Conservation (phyloP, 148 eudicot species). For the Fagopyrum homotropicum region DNA sequence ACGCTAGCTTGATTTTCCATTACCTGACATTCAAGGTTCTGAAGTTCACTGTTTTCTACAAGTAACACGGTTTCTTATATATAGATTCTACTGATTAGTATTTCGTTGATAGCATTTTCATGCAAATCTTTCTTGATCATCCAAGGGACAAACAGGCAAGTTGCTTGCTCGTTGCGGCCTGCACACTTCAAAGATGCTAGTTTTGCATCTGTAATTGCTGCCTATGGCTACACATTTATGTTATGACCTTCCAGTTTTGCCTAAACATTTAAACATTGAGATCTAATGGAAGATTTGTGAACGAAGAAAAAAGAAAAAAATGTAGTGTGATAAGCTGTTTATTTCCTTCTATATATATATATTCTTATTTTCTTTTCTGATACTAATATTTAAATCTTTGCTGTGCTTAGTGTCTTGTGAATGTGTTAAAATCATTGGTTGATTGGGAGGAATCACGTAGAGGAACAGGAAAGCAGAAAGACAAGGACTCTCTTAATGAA, state of each 20-base stretch:
- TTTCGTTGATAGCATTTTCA: not conserved
- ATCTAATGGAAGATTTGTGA: not conserved
- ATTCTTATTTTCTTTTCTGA: slow-evolving; percentile 6
- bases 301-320: not conserved
- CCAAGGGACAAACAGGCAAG: not conserved
- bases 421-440: slow-evolving; percentile 80
- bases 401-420: slow-evolving; percentile 78
- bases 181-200: not conserved
- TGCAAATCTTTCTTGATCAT: slow-evolving; percentile 6
- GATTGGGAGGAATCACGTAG: slow-evolving; percentile 80
- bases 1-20: slow-evolving; percentile 9
- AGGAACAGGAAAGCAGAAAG: slow-evolving; percentile 45
- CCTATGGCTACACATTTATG: not conserved
- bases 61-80: not conserved
- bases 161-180: not conserved
- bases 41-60: not conserved
- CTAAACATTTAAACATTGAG: not conserved
- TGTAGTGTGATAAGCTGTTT: not conserved
- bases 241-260: not conserved
- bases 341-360: too few relatives aligned
- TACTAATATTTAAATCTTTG: slow-evolving; percentile 12
- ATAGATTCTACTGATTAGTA: not conserved
- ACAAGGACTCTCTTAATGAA: slow-evolving; percentile 32
- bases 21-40: not conserved
- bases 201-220: not conserved